These are phyloP conservation scores for Lizanozyma gosingica DNA, from an alignment of 1,139 yeast genomes.

Conservation along the genomic window DNA sequence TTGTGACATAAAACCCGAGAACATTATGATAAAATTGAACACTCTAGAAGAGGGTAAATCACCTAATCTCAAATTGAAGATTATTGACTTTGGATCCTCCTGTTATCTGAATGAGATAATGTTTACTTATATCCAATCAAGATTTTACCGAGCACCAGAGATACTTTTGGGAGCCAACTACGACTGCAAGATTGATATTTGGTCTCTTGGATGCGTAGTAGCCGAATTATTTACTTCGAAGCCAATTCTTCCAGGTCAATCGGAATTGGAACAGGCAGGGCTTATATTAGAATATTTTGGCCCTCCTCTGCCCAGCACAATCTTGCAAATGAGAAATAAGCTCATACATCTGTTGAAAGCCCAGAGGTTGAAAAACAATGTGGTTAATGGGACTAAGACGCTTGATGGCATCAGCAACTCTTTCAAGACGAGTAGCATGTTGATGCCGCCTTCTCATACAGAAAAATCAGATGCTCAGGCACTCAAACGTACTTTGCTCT, in stretches of 20 bases:
- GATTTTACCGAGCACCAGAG: conserved; percentile 70
- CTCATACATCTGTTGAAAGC: conserved; percentile 4
- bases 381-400: background rate
- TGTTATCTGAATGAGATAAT: conserved; percentile 38
- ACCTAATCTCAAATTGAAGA: conserved; percentile 31
- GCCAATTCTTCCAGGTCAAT: conserved; percentile 64
- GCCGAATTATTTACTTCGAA: conserved; percentile 58
- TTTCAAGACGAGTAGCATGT: conserved; percentile 1
- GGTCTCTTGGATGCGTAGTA: conserved; percentile 71
- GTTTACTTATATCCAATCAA: conserved; percentile 54
- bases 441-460: conserved; percentile 19
- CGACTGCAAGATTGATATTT: conserved; percentile 60
- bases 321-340: conserved; percentile 26
- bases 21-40: conserved; percentile 40
- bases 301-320: conserved; percentile 37
- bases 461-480: conserved; percentile 6
- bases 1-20: conserved; percentile 73
- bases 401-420: background rate
- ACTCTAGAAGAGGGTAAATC: too few relatives aligned
- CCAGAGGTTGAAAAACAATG: background rate
- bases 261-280: conserved; percentile 59
- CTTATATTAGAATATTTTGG: conserved; percentile 56
- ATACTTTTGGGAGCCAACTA: conserved; percentile 75
- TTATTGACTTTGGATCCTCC: conserved; percentile 64
- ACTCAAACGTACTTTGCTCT: conserved; percentile 23